Conservation (phyloP, 768 basidiomycete genomes). For the Coprinopsis sp. region DNA sequence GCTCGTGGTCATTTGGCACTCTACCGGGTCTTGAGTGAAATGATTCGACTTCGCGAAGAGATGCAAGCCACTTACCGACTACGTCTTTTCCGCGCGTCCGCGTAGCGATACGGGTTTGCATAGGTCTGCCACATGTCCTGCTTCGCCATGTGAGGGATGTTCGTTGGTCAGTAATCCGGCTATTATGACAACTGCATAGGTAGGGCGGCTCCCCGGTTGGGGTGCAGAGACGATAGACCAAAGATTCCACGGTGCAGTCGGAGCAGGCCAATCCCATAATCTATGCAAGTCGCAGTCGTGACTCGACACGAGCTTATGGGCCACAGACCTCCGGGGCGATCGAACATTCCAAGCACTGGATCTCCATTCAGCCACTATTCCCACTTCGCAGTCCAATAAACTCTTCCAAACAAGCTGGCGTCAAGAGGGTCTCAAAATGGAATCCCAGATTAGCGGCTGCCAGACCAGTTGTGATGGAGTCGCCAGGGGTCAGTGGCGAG, state of each 20-base stretch:
- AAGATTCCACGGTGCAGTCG: no score
- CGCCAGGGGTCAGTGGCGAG: background rate
- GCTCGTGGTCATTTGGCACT: conserved; percentile 2
- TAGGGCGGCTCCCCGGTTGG: no score
- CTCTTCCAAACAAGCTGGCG: no score
- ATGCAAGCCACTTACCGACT: background rate
- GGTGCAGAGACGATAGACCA: no score
- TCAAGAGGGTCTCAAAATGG: no score
- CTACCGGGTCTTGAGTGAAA: background rate
- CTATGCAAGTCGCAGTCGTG: background rate
- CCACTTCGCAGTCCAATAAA: no score
- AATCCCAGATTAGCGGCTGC: background rate
- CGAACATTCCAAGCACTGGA: no score
- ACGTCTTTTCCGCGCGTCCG: background rate
- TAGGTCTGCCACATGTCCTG: background rate
- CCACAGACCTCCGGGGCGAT: no score
- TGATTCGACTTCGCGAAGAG: conserved; percentile 1
- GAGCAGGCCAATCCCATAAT: no score
- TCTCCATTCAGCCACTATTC: no score
- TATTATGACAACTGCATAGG: no score
- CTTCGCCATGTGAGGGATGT: background rate
- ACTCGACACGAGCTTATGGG: background rate
- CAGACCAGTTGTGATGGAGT: background rate
- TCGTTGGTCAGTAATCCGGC: background rate
- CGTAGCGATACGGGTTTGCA: background rate